Percentiles rank a stretch among this genome's conserved stretches.
phyloP scores from a whole-genome alignment of 306 rosid species.

The Morella rubra region DNA sequence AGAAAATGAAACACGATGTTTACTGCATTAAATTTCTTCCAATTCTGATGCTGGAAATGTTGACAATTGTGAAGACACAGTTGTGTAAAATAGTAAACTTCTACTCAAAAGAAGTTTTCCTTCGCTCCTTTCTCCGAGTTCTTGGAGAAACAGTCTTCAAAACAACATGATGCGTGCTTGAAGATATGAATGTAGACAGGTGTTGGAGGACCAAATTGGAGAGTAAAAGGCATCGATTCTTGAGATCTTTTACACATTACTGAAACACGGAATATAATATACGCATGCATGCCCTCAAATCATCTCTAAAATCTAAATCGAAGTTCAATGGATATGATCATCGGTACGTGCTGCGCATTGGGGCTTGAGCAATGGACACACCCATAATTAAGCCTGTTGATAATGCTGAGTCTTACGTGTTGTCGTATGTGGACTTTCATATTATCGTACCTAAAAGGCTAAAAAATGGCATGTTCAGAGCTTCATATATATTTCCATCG shows the following conservation, averaged over 20 bases:
- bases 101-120: not conserved
- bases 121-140: not conserved
- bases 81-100: not conserved
- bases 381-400: constrained; percentile 24
- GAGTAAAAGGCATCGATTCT: constrained; percentile 40
- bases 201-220: constrained; percentile 28
- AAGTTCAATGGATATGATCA: constrained; percentile 61
- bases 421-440: constrained; percentile 9
- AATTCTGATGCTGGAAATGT: not conserved
- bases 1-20: too few species aligned
- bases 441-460: too few species aligned
- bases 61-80: not conserved
- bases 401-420: constrained; percentile 36
- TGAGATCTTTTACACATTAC: constrained; percentile 34
- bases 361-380: constrained; percentile 33
- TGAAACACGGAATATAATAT: not conserved
- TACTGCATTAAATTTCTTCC: too few species aligned
- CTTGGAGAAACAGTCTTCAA: constrained; percentile 37
- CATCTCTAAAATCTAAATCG: constrained; percentile 18
- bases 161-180: constrained; percentile 9
- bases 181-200: constrained; percentile 38
- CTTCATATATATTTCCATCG: too few species aligned
- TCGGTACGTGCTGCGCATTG: constrained; percentile 45
- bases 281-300: constrained; percentile 1
- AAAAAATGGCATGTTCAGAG: too few species aligned